Conservation (phyloP, 495 filamentous ascomycete genomes). For the Lepraria neglecta region DNA sequence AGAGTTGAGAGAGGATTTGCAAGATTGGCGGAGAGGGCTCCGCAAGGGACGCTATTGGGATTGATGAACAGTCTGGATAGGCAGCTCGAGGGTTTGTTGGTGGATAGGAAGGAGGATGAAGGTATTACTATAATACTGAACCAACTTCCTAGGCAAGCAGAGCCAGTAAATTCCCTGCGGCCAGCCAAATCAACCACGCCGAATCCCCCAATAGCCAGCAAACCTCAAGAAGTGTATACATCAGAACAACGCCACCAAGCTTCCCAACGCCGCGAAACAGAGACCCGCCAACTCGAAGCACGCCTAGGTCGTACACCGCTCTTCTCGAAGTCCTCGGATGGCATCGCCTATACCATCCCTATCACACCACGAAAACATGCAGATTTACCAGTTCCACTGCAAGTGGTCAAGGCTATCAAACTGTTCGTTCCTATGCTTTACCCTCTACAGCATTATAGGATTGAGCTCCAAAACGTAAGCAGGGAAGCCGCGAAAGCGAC, state of each 20-base stretch:
- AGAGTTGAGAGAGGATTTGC: constrained; percentile 80
- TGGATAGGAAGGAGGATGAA: constrained; percentile 59
- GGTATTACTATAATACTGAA: constrained; percentile 75
- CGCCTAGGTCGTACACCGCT: constrained; percentile 62
- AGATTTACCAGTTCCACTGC: constrained; percentile 57
- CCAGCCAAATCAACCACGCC: not conserved
- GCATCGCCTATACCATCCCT: constrained; percentile 63
- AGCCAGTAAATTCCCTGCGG: constrained; percentile 11
- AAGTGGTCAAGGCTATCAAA: constrained; percentile 56
- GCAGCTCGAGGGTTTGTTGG: constrained; percentile 65
- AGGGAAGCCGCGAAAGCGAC: constrained; percentile 54
- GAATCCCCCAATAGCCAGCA: constrained; percentile 18
- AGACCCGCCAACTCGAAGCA: constrained; percentile 70
- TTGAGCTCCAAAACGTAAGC: constrained; percentile 59
- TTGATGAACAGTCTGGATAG: constrained; percentile 69
- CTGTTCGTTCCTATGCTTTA: constrained; percentile 69
- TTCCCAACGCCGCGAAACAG: constrained; percentile 55
- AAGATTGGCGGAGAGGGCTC: constrained; percentile 49
- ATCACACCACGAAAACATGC: constrained; percentile 59
- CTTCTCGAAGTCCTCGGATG: constrained; percentile 67
- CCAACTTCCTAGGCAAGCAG: constrained; percentile 29
- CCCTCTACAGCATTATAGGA: constrained; percentile 59
- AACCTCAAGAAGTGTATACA: constrained; percentile 35
- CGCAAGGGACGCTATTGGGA: constrained; percentile 55
- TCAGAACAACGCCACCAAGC: constrained; percentile 54